These are phyloP conservation scores for Edaphochlamys debaryana DNA, from an alignment of 139 green algal genomes.

Conservation along the genomic window DNA sequence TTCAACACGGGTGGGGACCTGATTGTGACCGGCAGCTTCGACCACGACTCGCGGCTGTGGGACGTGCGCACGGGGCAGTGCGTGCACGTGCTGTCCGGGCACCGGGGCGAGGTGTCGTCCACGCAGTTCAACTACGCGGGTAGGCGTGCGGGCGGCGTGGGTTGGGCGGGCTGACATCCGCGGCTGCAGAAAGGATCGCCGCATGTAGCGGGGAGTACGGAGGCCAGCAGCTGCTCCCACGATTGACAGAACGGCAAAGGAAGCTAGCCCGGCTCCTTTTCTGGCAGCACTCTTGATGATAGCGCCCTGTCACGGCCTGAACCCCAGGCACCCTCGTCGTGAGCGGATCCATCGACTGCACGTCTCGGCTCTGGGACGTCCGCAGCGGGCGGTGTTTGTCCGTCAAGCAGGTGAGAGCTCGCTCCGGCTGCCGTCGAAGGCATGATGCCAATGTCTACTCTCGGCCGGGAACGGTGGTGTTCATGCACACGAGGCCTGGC, in stretches of 20 bases:
- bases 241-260: too few species aligned
- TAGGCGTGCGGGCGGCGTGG: neutral
- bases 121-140: constrained; percentile 76
- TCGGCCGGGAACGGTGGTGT: too few species aligned
- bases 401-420: constrained; percentile 59
- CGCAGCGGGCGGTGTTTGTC: constrained; percentile 67
- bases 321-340: constrained; percentile 66
- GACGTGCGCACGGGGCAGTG: constrained; percentile 77
- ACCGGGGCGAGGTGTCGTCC: constrained; percentile 70
- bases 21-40: constrained; percentile 78
- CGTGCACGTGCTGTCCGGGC: constrained; percentile 72
- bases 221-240: neutral
- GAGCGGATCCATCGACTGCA: constrained; percentile 76
- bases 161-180: too few species aligned
- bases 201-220: neutral
- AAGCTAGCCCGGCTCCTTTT: too few species aligned
- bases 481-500: too few species aligned
- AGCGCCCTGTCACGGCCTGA: too few species aligned
- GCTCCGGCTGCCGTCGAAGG: too few species aligned
- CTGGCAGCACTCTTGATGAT: too few species aligned
- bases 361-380: constrained; percentile 73
- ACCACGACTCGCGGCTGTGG: constrained; percentile 78
- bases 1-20: constrained; percentile 74
- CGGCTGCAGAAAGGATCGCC: too few species aligned
- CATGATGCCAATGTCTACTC: too few species aligned